Base-by-base conservation (phyloP, 2,329 filamentous ascomycete species). In the Conoideocrella luteorostrata region DNA sequence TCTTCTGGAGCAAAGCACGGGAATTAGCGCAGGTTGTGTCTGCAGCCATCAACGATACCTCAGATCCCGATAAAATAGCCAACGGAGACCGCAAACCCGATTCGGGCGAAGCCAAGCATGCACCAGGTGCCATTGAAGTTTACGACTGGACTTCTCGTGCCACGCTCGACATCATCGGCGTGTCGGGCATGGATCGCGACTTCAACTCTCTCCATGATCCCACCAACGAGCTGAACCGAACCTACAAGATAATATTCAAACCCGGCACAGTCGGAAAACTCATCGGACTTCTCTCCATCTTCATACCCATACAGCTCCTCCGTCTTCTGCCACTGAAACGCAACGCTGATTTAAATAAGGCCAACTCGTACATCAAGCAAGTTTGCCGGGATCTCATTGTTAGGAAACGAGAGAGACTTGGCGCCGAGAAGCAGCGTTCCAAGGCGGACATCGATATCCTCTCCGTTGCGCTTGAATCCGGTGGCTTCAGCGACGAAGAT, bases 141-240 rank as follows among this genome's bases (percentile, higher is more conserved):
- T n/a, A n/a, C n/a, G n/a, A n/a, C n/a, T 50, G 43, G 53, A 53
- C 28, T 49, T 52, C 44, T 49, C 55, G 56, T 15, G 50, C 52
- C 28, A 58, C 62, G 1, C 46, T 67, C 5, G 63, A 67, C n/a
- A 58, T 67, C 6, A 62, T 67, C 10, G 61, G 59, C 7, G 50
- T 58, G 1, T 57, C 58, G 3, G 58, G 58, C 5, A 53, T 65
- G 7, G 63, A 64, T 0, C 50, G 61, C 2, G 60, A 66, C 43
- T 58, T 65, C 17, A 48, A 55, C 2, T 59, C 59, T 9, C 54
- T 65, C 4, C 49, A 56, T 10, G 53, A 60, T 18, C 55, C 64
- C 2, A 56, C 60, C 29, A 52, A 66, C 15, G 63, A 63, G 0
- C 40, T 69, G 4, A 54, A 63, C 38, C 58, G 56, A n/a, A 69